These are phyloP conservation scores for Podospora pseudoanserina DNA, from an alignment of 495 filamentous ascomycete genomes.

Conservation along the genomic window DNA sequence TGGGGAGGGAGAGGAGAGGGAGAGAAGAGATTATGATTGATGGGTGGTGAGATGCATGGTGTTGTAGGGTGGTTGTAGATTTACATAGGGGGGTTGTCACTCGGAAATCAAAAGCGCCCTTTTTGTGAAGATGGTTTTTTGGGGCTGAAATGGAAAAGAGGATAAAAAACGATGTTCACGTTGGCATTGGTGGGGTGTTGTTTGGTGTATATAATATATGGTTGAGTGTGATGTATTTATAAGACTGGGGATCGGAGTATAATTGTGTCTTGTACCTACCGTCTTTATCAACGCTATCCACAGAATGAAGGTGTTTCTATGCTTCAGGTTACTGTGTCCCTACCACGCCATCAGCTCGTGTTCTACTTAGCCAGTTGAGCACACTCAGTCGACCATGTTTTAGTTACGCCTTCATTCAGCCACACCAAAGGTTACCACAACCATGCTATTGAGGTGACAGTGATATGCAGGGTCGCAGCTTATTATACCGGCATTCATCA, in stretches of 20 bases:
- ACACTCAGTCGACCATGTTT: too few relatives aligned
- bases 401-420: too few relatives aligned
- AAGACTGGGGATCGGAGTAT: background rate
- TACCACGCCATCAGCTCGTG: too few relatives aligned
- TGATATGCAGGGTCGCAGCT: background rate
- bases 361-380: too few relatives aligned
- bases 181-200: background rate
- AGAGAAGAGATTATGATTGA: constrained; percentile 42
- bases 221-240: background rate
- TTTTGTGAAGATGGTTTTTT: background rate
- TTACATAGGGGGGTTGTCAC: background rate
- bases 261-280: background rate
- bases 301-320: too few relatives aligned
- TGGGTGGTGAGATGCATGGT: background rate
- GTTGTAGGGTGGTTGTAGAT: background rate
- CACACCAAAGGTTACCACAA: too few relatives aligned
- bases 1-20: constrained; percentile 40
- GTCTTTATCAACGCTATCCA: too few relatives aligned
- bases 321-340: too few relatives aligned
- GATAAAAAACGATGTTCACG: background rate
- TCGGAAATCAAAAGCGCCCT: background rate
- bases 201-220: background rate
- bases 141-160: background rate
- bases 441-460: too few relatives aligned
- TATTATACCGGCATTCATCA: background rate